Conservation (phyloP, 1,284 basidiomycete species). For the Leccinum pachyderme region DNA sequence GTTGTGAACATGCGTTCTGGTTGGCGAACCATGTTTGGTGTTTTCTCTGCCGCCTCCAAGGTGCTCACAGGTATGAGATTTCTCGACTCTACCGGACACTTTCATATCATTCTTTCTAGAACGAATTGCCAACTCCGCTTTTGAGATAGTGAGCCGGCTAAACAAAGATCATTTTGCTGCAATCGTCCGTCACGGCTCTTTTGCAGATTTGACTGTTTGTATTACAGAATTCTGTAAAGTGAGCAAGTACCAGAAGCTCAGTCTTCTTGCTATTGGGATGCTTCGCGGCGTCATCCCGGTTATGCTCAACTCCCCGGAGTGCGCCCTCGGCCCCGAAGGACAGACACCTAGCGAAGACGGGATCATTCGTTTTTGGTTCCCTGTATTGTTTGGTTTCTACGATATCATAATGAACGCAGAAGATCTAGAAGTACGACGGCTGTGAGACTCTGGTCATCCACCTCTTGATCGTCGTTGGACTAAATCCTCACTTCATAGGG, state of each 20-base stretch:
- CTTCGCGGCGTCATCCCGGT: constrained; percentile 88
- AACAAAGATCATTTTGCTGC: constrained; percentile 91
- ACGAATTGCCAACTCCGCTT: constrained; percentile 90
- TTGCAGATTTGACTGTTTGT: constrained; percentile 95
- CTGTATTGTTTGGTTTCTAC: constrained; percentile 94
- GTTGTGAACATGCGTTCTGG: constrained; percentile 96
- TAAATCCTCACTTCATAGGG: constrained; percentile 48
- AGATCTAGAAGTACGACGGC: constrained; percentile 93
- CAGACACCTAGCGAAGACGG: constrained; percentile 37
- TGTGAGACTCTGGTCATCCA: constrained; percentile 55
- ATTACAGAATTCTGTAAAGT: constrained; percentile 99
- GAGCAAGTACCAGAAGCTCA: constrained; percentile 98
- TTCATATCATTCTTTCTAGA: constrained; percentile 46
- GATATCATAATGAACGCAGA: constrained; percentile 99
- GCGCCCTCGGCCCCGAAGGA: constrained; percentile 51
- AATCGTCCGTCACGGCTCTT: constrained; percentile 90
- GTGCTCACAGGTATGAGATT: constrained; percentile 75
- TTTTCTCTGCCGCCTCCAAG: constrained; percentile 94
- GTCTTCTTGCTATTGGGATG: constrained; percentile 95
- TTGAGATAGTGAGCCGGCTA: constrained; percentile 92
- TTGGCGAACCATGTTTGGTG: constrained; percentile 99
- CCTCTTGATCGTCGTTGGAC: not conserved
- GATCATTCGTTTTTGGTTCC: constrained; percentile 97
- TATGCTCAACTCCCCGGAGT: constrained; percentile 87
- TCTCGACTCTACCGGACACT: not conserved